A percentile compares a stretch with the other conserved stretches of the same genome.
These are phyloP conservation scores for Punica granatum DNA, from an alignment of 345 rosid species.

Conservation along the genomic window DNA sequence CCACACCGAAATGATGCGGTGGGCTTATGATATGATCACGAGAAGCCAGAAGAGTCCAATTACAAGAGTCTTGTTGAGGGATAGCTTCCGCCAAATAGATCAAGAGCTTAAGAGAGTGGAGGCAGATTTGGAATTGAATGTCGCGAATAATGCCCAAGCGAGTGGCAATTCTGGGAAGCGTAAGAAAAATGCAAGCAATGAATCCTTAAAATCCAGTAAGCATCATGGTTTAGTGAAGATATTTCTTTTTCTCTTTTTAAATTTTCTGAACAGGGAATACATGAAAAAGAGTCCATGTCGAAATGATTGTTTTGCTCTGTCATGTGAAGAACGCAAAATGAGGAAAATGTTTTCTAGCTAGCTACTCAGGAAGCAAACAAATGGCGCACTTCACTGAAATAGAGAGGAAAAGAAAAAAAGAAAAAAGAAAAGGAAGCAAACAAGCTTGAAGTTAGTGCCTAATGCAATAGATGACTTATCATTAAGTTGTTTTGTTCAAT, in stretches of 20 bases:
- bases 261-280: background rate
- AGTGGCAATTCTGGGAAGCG: conserved; percentile 5
- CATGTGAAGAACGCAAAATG: background rate
- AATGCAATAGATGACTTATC: background rate
- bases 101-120: conserved; percentile 7
- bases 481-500: background rate
- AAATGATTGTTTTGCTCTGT: background rate
- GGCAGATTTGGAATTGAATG: conserved; percentile 3
- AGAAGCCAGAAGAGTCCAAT: conserved; percentile 7
- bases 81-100: conserved; percentile 8
- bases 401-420: too few relatives aligned
- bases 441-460: background rate
- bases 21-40: conserved; percentile 9
- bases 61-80: background rate
- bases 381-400: background rate
- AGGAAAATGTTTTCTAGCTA: background rate
- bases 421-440: background rate
- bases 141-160: background rate
- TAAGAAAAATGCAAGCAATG: conserved; percentile 3
- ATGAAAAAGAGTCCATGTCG: background rate
- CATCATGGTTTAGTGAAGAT: background rate
- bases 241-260: background rate
- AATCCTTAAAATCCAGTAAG: conserved; percentile 8
- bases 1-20: conserved; percentile 10
- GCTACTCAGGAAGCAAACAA: background rate